Percentiles rank a stretch among this genome's conserved stretches.
Evolutionary conservation across 441 rosid genomes (phyloP).

Genomic region (Croton setiger): DNA sequence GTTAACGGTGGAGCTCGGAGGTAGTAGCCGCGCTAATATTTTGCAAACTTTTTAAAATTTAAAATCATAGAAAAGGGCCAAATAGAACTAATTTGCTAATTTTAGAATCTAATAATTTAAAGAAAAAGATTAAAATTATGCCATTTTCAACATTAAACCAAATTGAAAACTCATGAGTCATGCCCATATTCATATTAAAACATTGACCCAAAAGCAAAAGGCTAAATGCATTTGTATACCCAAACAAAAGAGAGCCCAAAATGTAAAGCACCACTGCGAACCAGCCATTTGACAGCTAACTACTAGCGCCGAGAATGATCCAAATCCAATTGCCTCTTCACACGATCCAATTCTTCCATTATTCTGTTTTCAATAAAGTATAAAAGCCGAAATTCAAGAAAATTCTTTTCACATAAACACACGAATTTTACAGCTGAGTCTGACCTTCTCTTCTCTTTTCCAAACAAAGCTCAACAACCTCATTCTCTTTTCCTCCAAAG

Average conservation of each 20-base stretch:
- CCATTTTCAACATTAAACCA: too few relatives aligned
- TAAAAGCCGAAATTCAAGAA: neutral
- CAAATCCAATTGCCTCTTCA: neutral
- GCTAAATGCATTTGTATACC: too few relatives aligned
- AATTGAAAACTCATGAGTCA: too few relatives aligned
- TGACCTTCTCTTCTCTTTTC: neutral
- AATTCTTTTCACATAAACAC: neutral
- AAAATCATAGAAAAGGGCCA: too few relatives aligned
- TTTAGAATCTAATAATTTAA: too few relatives aligned
- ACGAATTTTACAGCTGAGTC: constrained; percentile 1
- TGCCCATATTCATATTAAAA: too few relatives aligned
- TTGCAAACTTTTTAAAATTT: too few relatives aligned
- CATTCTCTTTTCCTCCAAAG: constrained; percentile 6
- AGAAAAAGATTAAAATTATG: too few relatives aligned
- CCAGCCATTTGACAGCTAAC: constrained; percentile 8
- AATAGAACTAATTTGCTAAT: too few relatives aligned
- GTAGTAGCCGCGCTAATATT: too few relatives aligned
- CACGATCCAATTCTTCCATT: neutral
- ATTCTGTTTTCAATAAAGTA: neutral
- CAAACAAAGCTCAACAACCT: neutral
- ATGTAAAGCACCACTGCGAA: neutral
- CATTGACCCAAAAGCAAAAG: too few relatives aligned
- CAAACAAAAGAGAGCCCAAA: neutral
- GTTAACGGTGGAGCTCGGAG: too few relatives aligned
- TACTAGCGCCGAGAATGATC: neutral